Evolutionary conservation across 2,329 filamentous ascomycete genomes (phyloP), one percentile per base, ranked within the genome.

Genomic region (Arthrobotrys pseudoclavata): DNA sequence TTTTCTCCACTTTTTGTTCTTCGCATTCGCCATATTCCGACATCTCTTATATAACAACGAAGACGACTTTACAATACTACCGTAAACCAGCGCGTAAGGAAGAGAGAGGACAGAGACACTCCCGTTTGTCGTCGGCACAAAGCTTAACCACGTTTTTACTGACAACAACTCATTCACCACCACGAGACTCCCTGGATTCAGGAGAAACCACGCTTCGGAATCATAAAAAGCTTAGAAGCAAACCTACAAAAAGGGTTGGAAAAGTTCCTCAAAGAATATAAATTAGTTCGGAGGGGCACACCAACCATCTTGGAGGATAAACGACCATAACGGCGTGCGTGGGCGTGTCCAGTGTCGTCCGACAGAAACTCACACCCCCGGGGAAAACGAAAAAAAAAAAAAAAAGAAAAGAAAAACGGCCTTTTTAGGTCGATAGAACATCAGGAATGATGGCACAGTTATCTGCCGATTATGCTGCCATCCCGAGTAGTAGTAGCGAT

Each of bases 391-490:
- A n/a, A 18, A 47, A 42, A 42, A 13, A 9, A n/a, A n/a, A n/a
- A n/a, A n/a, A n/a, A n/a, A n/a, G n/a, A n/a, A n/a, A n/a, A n/a
- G n/a, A n/a, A n/a, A n/a, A n/a, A n/a, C n/a, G 42, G 18, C 18
- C 42, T 47, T 3, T 22, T 20, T 13, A 40, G 37, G 37, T 40
- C 37, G 34, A 37, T 6, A 22, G 12, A 60, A 42, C 20, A 52
- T 7, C 18, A 31, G 20, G 50, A 48, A 74, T 53, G 18, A 76
- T 76, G 71, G 62, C 71, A 45, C 47, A 40, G 55, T 42, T 76
- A 37, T 48, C 64, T 6, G 57, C 57, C 22, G 48, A 76, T 34
- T 76, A 76, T 40, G 48, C 72, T 22, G 64, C 72, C 7, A 70
- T 76, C 60, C 72, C 72, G 15, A 61, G 37, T 24, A 47, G 34